Evolutionary conservation across 163 green algal genomes (phyloP), one percentile per base, ranked within the genome.

Genomic region (Chlamydomonas reinhardtii): DNA sequence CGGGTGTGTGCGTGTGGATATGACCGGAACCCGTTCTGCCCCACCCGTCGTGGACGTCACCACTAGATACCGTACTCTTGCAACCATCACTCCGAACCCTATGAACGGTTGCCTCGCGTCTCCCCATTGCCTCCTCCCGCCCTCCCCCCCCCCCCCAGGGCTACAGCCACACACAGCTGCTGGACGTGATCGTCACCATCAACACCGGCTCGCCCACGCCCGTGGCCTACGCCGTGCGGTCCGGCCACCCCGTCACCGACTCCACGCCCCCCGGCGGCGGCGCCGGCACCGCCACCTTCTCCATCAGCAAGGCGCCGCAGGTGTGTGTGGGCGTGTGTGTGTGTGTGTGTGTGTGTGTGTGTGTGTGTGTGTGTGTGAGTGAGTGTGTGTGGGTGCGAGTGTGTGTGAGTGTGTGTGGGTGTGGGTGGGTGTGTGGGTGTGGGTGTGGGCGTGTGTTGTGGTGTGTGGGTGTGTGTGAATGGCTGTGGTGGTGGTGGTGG

Each of bases 171-270:
- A 82, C 79, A 17, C 68, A 56, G n/a, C 25, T 92, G 52, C 79
- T 92, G 52, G 89, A 92, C 39, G 75, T 89, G 29, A 73, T 56
- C 22, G 62, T 91, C 16, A 83, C 54, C 8, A 77, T 92, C 73
- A 90, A 91, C 86, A 91, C 85, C 54, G 88, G 87, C 64, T 64
- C 31, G n/a, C 72, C 62, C 32, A 34, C 37, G 11, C 70, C 71
- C 24, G 88, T 91, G 34, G 69, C 85, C n/a, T 84, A 74, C 68
- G 35, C 48, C 5, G 64, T 77, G 29, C 25, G n/a, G n/a, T 88
- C 61, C 2, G 84, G 76, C 20, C 79, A 78, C 74, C 29, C 31
- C 3, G 27, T 78, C 8, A 69, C 73, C 0, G 48, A 56, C 48
- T 56, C 48, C 48, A 56, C 48, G 9, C 48, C 48, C 1, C 48